phyloP scores from a whole-genome alignment of 352 stramenopile species.

The Globisporangium okanoganense region DNA sequence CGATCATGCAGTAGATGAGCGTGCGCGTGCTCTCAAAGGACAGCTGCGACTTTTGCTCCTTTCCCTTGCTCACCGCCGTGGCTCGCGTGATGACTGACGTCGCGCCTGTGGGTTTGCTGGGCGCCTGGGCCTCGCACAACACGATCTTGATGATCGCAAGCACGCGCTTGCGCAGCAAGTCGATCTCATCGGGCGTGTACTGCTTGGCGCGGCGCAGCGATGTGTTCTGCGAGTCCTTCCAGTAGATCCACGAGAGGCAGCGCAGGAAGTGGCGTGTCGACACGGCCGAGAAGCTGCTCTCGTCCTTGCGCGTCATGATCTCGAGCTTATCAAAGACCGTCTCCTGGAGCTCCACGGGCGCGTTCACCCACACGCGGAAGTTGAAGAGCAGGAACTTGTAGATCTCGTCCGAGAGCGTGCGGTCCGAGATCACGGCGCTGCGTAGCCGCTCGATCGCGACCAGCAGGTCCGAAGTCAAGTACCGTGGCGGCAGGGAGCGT shows the following conservation, averaged over 20 bases:
- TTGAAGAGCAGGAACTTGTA: conserved; percentile 85
- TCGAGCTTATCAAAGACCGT: conserved; percentile 82
- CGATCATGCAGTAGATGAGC: conserved; percentile 86
- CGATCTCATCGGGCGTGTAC: conserved; percentile 55
- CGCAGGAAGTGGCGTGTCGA: conserved; percentile 79
- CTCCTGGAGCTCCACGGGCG: conserved; percentile 58
- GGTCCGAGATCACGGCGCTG: conserved; percentile 75
- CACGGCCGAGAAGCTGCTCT: conserved; percentile 57
- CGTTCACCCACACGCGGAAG: conserved; percentile 83
- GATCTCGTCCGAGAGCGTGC: conserved; percentile 74
- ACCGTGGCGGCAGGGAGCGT: conserved; percentile 56
- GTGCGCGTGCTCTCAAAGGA: conserved; percentile 81
- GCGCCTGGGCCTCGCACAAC: conserved; percentile 60
- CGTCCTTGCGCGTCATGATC: conserved; percentile 70
- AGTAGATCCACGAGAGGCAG: conserved; percentile 85
- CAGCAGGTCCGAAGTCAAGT: conserved; percentile 65
- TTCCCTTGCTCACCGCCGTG: conserved; percentile 30
- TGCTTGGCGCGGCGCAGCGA: conserved; percentile 46
- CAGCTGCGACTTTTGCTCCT: conserved; percentile 67
- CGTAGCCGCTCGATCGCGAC: conserved; percentile 69
- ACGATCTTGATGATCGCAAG: conserved; percentile 78
- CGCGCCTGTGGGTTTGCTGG: conserved; percentile 25
- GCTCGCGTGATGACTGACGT: conserved; percentile 50
- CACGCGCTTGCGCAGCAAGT: conserved; percentile 57
- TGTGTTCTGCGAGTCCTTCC: conserved; percentile 37